Conservation (phyloP, 805 yeast genomes). For the Kluyveromyces lactis region DNA sequence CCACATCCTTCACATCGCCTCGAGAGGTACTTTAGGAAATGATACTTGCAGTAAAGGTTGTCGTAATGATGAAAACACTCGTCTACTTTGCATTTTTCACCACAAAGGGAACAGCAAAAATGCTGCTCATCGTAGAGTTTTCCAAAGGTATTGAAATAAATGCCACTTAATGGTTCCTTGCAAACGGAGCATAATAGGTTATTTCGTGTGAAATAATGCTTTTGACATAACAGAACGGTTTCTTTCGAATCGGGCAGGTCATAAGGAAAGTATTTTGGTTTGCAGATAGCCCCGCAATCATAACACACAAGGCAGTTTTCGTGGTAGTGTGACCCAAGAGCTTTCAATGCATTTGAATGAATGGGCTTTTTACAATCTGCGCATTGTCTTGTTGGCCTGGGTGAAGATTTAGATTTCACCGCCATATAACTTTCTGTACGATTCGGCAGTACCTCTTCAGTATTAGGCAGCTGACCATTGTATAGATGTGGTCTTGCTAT, state of each 20-base stretch:
- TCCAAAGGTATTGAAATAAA: conserved; percentile 89
- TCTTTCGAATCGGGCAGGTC: conserved; percentile 37
- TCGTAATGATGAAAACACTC: conserved; percentile 87
- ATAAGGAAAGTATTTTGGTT: conserved; percentile 81
- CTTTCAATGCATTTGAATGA: conserved; percentile 76
- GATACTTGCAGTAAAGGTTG: conserved; percentile 82
- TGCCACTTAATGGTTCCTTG: conserved; percentile 77
- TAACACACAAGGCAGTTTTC: conserved; percentile 80
- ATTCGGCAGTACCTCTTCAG: too few species aligned
- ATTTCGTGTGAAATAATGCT: conserved; percentile 79
- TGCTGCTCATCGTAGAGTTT: conserved; percentile 91
- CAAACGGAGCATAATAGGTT: conserved; percentile 84
- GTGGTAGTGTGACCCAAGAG: conserved; percentile 72
- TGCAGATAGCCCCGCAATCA: conserved; percentile 76
- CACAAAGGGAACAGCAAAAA: conserved; percentile 84
- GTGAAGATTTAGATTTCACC: not conserved
- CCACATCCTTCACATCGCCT: conserved; percentile 90
- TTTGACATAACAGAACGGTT: conserved; percentile 75
- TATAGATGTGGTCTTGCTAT: too few species aligned
- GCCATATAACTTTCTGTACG: too few species aligned
- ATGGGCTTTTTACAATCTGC: conserved; percentile 45
- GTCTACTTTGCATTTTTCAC: conserved; percentile 77
- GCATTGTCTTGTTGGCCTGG: conserved; percentile 33
- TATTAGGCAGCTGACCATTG: not conserved
- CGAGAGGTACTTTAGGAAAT: conserved; percentile 80